Percentiles rank a stretch among this genome's conserved stretches.
These are phyloP conservation scores for Talaromyces funiculosus DNA, from an alignment of 2,329 filamentous ascomycete genomes.

Conservation along the genomic window DNA sequence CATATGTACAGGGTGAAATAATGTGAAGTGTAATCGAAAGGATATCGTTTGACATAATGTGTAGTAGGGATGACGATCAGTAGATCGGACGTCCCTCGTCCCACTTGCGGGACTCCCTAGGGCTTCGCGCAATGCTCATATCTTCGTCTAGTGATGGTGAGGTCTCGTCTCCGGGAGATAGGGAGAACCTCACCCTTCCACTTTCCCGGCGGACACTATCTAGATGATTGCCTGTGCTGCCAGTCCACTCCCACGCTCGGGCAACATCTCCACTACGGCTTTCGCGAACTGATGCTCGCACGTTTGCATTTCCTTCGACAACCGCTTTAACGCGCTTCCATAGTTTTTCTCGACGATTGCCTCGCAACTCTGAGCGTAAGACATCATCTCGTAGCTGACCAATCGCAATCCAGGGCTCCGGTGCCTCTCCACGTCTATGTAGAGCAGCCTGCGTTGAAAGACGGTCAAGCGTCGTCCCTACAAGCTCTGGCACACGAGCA, in stretches of 20 bases:
- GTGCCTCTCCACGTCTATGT: conserved; percentile 59
- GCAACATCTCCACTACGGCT: conserved; percentile 52
- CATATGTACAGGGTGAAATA: conserved; percentile 12
- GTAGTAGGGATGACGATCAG: conserved; percentile 21
- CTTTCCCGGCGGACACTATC: conserved; percentile 27
- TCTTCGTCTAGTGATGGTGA: conserved; percentile 10
- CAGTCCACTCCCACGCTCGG: conserved; percentile 65
- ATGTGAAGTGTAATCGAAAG: not conserved
- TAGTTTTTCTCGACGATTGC: conserved; percentile 68
- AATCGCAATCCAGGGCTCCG: conserved; percentile 77
- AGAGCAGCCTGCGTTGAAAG: conserved; percentile 78
- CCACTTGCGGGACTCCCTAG: conserved; percentile 31
- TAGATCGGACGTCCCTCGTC: conserved; percentile 41
- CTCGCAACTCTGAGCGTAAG: conserved; percentile 71
- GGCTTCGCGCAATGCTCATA: conserved; percentile 20
- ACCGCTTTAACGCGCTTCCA: conserved; percentile 79
- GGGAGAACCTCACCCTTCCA: conserved; percentile 25
- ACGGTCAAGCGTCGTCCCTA: conserved; percentile 75
- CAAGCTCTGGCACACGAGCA: conserved; percentile 72
- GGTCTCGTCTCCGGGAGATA: conserved; percentile 20
- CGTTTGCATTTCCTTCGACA: conserved; percentile 90
- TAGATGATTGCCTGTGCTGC: conserved; percentile 49
- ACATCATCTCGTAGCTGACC: conserved; percentile 90
- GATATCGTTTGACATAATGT: not conserved
- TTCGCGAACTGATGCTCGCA: conserved; percentile 69